Conservation (phyloP, 1,284 basidiomycete genomes). For the Tilletia indica region DNA sequence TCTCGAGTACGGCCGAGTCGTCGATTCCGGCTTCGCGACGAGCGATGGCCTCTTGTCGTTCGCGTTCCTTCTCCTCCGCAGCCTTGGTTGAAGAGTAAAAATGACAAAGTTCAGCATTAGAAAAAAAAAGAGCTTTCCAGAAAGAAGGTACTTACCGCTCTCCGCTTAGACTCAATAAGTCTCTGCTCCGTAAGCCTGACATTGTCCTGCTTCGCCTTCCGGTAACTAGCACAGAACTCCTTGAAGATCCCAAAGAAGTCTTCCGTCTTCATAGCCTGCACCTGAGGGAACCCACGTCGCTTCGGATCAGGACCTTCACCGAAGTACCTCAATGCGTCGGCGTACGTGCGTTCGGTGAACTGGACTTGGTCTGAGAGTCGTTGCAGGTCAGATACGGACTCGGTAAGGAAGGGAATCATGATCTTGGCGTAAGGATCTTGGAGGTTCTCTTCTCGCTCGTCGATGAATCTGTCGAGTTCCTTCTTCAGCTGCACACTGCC, state of each 20-base stretch:
- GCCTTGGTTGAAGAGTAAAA: constrained; percentile 18
- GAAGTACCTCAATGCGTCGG: constrained; percentile 52
- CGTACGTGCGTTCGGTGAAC: constrained; percentile 49
- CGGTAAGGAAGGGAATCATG: constrained; percentile 54
- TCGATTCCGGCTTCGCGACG: constrained; percentile 52
- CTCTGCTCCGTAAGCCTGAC: constrained; percentile 49
- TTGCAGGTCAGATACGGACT: constrained; percentile 39
- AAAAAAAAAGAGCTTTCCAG: neutral
- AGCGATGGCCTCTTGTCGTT: constrained; percentile 46
- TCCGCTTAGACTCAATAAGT: constrained; percentile 47
- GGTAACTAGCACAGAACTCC: constrained; percentile 53
- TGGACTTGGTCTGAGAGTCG: constrained; percentile 51
- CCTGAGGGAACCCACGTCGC: constrained; percentile 44
- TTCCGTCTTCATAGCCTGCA: constrained; percentile 51
- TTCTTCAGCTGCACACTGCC: constrained; percentile 51
- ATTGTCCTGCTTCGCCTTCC: constrained; percentile 52
- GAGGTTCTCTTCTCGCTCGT: constrained; percentile 48
- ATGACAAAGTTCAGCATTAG: neutral
- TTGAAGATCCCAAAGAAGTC: constrained; percentile 57
- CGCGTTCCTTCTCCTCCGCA: constrained; percentile 51
- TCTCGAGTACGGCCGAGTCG: constrained; percentile 52
- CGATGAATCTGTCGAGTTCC: constrained; percentile 50
- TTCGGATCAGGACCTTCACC: constrained; percentile 54
- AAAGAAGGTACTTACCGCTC: constrained; percentile 28
- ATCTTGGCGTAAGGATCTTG: constrained; percentile 53